These are phyloP conservation scores for Calonectria leucothoes DNA, from an alignment of 2,329 filamentous ascomycete genomes.

Conservation along the genomic window DNA sequence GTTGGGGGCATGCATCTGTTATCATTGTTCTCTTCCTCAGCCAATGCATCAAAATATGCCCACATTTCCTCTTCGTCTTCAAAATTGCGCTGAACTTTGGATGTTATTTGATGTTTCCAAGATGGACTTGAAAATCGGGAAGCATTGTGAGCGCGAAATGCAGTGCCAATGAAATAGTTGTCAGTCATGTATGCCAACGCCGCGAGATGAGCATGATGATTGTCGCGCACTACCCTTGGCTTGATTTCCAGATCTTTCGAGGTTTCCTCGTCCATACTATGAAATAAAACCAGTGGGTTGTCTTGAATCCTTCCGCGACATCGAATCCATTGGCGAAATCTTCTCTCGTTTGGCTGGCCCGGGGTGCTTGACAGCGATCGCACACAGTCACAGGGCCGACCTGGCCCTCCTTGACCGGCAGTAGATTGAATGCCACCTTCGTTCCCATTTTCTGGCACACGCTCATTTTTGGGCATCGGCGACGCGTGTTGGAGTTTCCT, in stretches of 20 bases:
- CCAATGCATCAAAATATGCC: neutral
- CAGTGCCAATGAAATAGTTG: neutral
- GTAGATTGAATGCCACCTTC: neutral
- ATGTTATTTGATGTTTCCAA: neutral
- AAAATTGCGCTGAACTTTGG: neutral
- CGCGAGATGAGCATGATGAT: neutral
- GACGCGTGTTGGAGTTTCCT: neutral
- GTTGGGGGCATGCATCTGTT: neutral
- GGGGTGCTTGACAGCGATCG: neutral
- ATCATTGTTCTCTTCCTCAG: neutral
- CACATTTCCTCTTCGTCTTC: neutral
- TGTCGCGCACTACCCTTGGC: neutral
- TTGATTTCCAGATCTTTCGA: neutral
- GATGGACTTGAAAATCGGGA: neutral
- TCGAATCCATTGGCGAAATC: neutral
- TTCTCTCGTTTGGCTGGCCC: neutral
- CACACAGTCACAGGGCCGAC: neutral
- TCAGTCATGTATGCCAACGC: neutral
- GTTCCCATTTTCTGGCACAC: neutral
- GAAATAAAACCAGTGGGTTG: no score
- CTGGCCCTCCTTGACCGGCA: neutral
- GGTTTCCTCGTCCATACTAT: neutral
- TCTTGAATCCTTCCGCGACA: neutral
- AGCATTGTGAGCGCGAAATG: neutral
- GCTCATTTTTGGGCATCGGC: neutral